Evolutionary conservation across 2,329 filamentous ascomycete species (phyloP).

Genomic region (Massarina eburnea): DNA sequence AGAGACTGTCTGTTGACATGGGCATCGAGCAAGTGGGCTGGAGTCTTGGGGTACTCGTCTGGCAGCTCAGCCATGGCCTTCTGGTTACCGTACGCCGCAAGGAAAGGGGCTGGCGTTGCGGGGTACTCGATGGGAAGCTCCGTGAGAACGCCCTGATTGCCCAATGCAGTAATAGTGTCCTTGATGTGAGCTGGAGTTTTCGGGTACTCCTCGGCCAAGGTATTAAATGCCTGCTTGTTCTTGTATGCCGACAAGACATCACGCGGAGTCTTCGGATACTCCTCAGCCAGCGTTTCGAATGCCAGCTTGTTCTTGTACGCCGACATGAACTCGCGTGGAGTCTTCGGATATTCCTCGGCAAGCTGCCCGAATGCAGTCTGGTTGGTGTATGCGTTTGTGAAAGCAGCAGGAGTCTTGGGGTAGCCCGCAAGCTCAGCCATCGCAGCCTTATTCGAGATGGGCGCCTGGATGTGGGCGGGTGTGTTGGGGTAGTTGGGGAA

Average conservation of each 20-base stretch:
- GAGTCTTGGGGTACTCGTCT: slow-evolving; percentile 12
- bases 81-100: slow-evolving; percentile 18
- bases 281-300: slow-evolving; percentile 8
- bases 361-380: slow-evolving; percentile 17
- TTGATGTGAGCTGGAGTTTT: background rate
- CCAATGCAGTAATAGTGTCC: slow-evolving; percentile 11
- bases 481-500: slow-evolving; percentile 6
- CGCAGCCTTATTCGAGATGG: slow-evolving; percentile 1
- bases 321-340: slow-evolving; percentile 18
- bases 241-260: slow-evolving; percentile 8
- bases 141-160: slow-evolving; percentile 10
- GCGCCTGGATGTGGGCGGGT: slow-evolving; percentile 4
- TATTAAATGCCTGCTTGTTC: background rate
- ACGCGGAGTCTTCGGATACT: slow-evolving; percentile 13
- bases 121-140: too few species aligned
- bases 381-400: slow-evolving; percentile 13
- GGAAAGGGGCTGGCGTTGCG: background rate
- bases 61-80: slow-evolving; percentile 27
- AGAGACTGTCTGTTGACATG: slow-evolving; percentile 8
- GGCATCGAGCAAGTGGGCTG: slow-evolving; percentile 11
- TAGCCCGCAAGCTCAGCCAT: slow-evolving; percentile 14
- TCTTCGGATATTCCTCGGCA: slow-evolving; percentile 16
- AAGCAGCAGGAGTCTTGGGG: slow-evolving; percentile 20
- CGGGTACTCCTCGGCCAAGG: slow-evolving; percentile 2
- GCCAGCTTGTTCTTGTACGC: slow-evolving; percentile 11